Evolutionary conservation across 108 stramenopile species (phyloP).

Genomic region (Aurantiochytrium sp.): DNA sequence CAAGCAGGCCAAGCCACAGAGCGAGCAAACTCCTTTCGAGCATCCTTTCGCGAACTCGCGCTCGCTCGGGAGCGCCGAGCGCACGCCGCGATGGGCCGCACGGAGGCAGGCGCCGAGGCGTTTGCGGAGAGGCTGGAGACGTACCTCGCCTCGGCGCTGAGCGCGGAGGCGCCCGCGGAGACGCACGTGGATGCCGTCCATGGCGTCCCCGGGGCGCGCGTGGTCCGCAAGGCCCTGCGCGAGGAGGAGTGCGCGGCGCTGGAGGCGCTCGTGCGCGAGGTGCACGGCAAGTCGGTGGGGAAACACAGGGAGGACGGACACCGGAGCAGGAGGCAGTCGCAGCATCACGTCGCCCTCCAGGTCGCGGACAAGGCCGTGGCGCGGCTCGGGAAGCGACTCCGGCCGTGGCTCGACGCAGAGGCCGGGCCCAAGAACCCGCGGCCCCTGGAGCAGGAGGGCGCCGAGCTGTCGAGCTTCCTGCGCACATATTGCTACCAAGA

Average conservation of each 20-base stretch:
- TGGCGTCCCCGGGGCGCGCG: background rate
- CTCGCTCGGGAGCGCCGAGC: background rate
- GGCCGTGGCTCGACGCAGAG: background rate
- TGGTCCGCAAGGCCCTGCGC: background rate
- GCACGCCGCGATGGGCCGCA: background rate
- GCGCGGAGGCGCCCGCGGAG: background rate
- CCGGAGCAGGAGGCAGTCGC: background rate
- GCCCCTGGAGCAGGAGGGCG: background rate
- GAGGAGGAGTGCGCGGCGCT: background rate
- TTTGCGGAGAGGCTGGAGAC: background rate
- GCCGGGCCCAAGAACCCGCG: background rate
- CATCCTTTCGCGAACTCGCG: too few species aligned
- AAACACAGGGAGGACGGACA: background rate
- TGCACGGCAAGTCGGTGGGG: background rate
- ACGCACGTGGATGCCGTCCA: background rate
- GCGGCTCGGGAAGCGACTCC: background rate
- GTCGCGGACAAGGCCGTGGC: background rate
- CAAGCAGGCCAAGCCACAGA: too few species aligned
- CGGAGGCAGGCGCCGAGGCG: background rate
- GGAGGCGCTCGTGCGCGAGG: background rate
- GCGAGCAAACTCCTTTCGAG: too few species aligned
- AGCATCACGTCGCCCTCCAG: background rate
- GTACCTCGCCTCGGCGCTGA: background rate
- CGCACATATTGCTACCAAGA: background rate
- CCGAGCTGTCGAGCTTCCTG: background rate